Evolutionary conservation across 176 grass and related monocot species (phyloP).

Genomic region (Tillandsia leiboldiana): DNA sequence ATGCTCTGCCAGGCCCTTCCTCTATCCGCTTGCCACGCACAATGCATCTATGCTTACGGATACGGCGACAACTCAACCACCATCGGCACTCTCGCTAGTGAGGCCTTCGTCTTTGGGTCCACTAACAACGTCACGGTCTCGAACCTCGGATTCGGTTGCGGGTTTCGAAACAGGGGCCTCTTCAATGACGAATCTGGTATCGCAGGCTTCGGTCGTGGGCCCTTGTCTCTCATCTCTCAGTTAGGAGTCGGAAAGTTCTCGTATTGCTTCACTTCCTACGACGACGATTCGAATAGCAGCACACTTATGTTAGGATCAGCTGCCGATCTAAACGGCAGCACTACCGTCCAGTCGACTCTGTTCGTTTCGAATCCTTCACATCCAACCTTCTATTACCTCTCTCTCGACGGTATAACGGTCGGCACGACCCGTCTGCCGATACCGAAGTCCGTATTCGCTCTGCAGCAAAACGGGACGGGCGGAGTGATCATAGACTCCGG

Average conservation of each 20-base stretch:
- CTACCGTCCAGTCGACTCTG: constrained; percentile 12
- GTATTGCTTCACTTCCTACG: constrained; percentile 33
- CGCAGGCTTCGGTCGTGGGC: constrained; percentile 21
- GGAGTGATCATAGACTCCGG: not conserved
- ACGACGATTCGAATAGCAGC: constrained; percentile 8
- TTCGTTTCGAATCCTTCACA: constrained; percentile 5
- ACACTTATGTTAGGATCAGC: constrained; percentile 19
- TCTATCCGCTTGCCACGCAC: constrained; percentile 7
- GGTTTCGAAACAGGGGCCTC: constrained; percentile 14
- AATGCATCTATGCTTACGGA: constrained; percentile 10
- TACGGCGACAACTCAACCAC: constrained; percentile 25
- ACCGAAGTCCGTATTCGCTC: constrained; percentile 13
- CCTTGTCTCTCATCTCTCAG: constrained; percentile 34
- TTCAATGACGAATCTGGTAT: constrained; percentile 41
- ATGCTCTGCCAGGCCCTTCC: not conserved
- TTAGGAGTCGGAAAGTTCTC: constrained; percentile 37
- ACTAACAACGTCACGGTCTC: not conserved
- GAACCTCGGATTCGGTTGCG: constrained; percentile 30
- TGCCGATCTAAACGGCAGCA: constrained; percentile 16
- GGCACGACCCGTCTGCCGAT: constrained; percentile 27
- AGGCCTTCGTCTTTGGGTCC: constrained; percentile 28
- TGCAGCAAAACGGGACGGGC: constrained; percentile 23
- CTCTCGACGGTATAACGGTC: constrained; percentile 36
- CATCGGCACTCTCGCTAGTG: constrained; percentile 6
- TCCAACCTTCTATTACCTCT: constrained; percentile 21